Base-by-base conservation (phyloP, 1,284 basidiomycete genomes). In the Coniferiporia sulphurascens region DNA sequence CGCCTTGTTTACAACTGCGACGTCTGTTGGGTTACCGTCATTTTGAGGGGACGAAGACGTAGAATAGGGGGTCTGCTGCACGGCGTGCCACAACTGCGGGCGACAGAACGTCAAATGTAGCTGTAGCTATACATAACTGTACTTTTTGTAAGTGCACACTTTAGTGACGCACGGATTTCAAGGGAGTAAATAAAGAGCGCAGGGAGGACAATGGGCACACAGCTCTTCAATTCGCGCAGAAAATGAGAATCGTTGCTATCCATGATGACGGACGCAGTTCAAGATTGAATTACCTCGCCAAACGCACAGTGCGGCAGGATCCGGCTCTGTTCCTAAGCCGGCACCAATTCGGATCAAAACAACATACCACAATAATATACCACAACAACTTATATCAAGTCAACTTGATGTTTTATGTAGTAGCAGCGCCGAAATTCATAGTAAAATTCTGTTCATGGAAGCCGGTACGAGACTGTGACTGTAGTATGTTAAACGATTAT, bases 11-110 rank as follows among this genome's bases (percentile, higher is more conserved):
- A 13, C 22, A n/a, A n/a, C 17, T 13, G 36, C 17, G 15, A 52
- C 44, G 6, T 32, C 38, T 8, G 15, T 10, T 1, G 43, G 2
- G 36, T 22, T 52, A 9, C 41, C 32, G 44, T 45, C 49, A 5
- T 58, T 17, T 4, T 9, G 6, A 7, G 41, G 10, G 36, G 32
- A 15, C 50, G 52, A 49, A n/a, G 41, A 10, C 51, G 34, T 48
- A 12, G 46, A 22, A n/a, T 45, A 44, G 1, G 50, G 49, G 15
- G 51, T 21, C 44, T 53, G 56, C 9, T 52, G 21, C 10, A 58
- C 56, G 19, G 56, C 50, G 21, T 58, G 56, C 56, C 49, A 52
- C 1, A 46, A 13, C 56, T 58, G 38, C 38, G 32, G 15, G 19
- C 10, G 15, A 17, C 3, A 38, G 15, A 36, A 22, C 2, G 1